Percentiles rank a stretch among this genome's conserved stretches.
Conservation (phyloP, 1,284 basidiomycete genomes). For the Ustilago nuda region DNA sequence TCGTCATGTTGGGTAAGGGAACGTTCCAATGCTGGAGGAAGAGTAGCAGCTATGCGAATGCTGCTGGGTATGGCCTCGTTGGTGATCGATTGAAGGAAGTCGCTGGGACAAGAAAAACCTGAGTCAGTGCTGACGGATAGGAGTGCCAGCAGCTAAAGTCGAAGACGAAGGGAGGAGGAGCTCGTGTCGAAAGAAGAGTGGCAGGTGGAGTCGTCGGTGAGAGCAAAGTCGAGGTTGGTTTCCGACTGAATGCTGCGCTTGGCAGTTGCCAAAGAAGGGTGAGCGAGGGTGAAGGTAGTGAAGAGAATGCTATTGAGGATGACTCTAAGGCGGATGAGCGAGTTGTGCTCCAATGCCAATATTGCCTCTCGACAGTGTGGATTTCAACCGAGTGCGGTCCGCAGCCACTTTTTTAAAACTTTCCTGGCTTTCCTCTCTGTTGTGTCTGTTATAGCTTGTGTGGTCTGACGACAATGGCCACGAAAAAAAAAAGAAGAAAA, state of each 20-base stretch:
- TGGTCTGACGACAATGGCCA: slow-evolving; percentile 30
- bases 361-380: not conserved
- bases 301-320: slow-evolving; percentile 7
- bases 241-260: not conserved
- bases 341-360: slow-evolving; percentile 4
- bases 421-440: not conserved
- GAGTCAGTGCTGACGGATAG: not conserved
- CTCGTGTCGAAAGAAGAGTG: not conserved
- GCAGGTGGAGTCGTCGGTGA: not conserved
- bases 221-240: not conserved
- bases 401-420: not conserved
- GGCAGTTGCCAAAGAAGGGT: slow-evolving; percentile 1
- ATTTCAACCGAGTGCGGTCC: not conserved
- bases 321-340: slow-evolving; percentile 5
- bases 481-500: not conserved
- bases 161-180: not conserved
- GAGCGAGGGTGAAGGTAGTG: not conserved
- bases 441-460: not conserved
- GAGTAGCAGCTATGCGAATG: slow-evolving; percentile 12
- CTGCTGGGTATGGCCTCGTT: slow-evolving; percentile 11
- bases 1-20: slow-evolving; percentile 22
- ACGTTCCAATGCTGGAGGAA: slow-evolving; percentile 28
- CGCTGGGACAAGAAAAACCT: not conserved
- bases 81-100: not conserved
- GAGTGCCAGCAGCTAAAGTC: not conserved